Evolutionary conservation across 1,284 basidiomycete species (phyloP), one percentile per base, ranked within the genome.

Genomic region (Coriolopsis trogii): DNA sequence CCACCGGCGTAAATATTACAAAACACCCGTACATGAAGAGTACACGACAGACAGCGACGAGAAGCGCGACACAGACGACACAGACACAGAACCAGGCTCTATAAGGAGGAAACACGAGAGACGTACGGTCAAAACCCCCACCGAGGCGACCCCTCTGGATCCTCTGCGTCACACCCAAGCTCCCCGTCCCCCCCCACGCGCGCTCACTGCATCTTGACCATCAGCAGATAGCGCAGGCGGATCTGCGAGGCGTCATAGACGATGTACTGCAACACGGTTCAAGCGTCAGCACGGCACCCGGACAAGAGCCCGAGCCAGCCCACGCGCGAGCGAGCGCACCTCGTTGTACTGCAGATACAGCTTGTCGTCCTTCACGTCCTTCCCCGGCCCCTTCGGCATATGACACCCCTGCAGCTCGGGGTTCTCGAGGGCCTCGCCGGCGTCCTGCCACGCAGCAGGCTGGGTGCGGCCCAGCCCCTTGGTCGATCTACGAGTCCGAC

Each of bases 391-490:
- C 53, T 80, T 77, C 16, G 83, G 83, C 82, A 85, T 85, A 40
- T 76, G 67, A 48, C 78, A 80, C 1, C 82, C 82, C 39, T 70
- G 65, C 36, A 85, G 71, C 23, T 74, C 79, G 6, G 73, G 69
- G 58, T 82, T 71, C 30, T 70, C 73, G n/a, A 83, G 66, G 0
- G 77, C 76, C 25, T 67, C 65, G 25, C 82, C 82, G 0, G 82
- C 82, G 56, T 85, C 82, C 63, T 84, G 79, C 83, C 83, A 85
- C n/a, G 73, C 69, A 0, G 57, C 67, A 13, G 81, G 82, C 58
- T 80, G 79, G 3, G 71, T 76, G 26, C 68, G 69, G 3, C 82
- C 82, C 8, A 81, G 52, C 51, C 81, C 83, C 55, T 80, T 81
- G 9, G 82, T 85, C 16, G 76, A 71, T 41, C 80, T 82, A 42